Base-by-base conservation (phyloP, 257 asterid genomes). In the Linderniella brevidens region DNA sequence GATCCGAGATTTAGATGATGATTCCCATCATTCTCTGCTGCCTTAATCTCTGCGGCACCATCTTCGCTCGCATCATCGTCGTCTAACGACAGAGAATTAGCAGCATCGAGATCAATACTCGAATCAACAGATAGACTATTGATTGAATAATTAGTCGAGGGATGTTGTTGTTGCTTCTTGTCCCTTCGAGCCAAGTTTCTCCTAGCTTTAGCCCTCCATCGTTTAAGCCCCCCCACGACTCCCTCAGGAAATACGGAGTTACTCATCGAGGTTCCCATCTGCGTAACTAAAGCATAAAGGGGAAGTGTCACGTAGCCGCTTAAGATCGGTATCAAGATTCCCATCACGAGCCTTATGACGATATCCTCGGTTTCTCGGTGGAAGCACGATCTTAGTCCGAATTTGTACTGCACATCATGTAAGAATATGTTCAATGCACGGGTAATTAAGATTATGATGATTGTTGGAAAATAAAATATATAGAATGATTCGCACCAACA, bases 261-360 rank as follows among this genome's bases (percentile, higher is more conserved):
- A 46, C 65, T 57, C 67, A 79, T 69, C 10, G 81, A 71, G 14
- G 85, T 71, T 0, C 94, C 85, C 92, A 79, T 82, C 80, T 76
- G 77, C 57, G 32, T 76, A 49, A 82, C 80, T 17, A 82, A 57
- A 19, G 85, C 80, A 51, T 82, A 79, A 18, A 82, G 58, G 25
- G 92, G 86, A 59, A 79, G 68, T 32, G 82, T 71, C n/a, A 76
- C 92, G 39, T 82, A 82, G 62, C 85, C 94, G 41, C 80, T 69
- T 17, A 83, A 82, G 61, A 83, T 53, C 52, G 82, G 87, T 29
- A 83, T 73, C 40, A 72, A 7, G 35, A 79, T 48, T 8, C 85
- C 85, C 67, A 68, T 67, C 11, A 68, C 72, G 9, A 74, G 53
- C 55, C 61, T 70, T 45, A 72, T 68, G 43, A 64, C 76, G 13